Conservation (phyloP, 1,139 yeast genomes). For the Hansenula lynferdii region DNA sequence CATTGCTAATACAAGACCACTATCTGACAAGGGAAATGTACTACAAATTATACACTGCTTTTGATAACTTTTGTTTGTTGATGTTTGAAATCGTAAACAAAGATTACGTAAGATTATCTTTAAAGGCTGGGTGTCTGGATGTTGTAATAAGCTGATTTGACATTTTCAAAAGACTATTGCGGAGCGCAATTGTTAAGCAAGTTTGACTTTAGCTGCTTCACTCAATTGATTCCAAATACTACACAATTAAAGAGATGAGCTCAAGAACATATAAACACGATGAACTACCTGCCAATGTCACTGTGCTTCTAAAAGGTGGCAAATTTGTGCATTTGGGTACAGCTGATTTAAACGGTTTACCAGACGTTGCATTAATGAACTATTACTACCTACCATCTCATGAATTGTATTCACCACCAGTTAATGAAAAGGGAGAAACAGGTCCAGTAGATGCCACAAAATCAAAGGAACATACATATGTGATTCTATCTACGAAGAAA, state of each 20-base stretch:
- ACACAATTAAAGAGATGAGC: constrained; percentile 5
- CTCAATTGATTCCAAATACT: neutral
- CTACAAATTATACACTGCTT: no score
- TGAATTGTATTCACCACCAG: constrained; percentile 29
- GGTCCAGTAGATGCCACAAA: constrained; percentile 26
- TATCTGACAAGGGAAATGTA: no score
- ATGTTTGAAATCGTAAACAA: neutral
- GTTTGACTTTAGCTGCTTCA: no score
- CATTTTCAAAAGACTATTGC: neutral
- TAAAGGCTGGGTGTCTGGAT: constrained; percentile 1
- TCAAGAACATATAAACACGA: constrained; percentile 19
- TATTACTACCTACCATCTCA: constrained; percentile 54
- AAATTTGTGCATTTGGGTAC: constrained; percentile 82
- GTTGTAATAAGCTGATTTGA: neutral
- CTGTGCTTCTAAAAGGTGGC: constrained; percentile 48
- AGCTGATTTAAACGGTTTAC: constrained; percentile 51
- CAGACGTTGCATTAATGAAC: constrained; percentile 88
- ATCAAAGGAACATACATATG: constrained; percentile 37
- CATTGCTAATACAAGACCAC: neutral
- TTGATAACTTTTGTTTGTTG: neutral
- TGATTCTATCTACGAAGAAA: constrained; percentile 66
- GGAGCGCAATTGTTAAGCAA: neutral
- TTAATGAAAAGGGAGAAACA: constrained; percentile 19
- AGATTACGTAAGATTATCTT: no score
- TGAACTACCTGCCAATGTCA: constrained; percentile 53